Evolutionary conservation across 352 stramenopile genomes (phyloP).

Genomic region (Phytophthora cryptogea): DNA sequence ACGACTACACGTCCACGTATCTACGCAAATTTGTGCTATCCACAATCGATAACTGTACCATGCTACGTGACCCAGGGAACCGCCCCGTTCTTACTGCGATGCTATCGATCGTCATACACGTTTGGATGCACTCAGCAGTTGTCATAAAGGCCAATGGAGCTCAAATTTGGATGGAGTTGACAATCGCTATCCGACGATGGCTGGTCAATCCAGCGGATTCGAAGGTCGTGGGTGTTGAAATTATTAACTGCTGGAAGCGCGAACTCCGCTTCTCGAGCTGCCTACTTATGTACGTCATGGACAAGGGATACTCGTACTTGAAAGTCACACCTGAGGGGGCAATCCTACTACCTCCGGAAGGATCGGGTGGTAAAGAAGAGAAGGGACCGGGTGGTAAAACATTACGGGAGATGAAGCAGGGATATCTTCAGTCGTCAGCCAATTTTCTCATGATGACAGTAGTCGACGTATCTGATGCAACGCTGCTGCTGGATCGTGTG

Average conservation of each 20-base stretch:
- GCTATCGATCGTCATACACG: slow-evolving; percentile 82
- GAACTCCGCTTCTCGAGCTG: slow-evolving; percentile 83
- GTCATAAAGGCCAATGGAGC: slow-evolving; percentile 55
- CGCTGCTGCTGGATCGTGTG: slow-evolving; percentile 77
- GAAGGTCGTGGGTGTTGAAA: slow-evolving; percentile 62
- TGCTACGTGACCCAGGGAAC: slow-evolving; percentile 73
- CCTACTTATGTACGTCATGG: slow-evolving; percentile 81
- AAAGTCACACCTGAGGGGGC: slow-evolving; percentile 71
- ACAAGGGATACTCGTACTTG: slow-evolving; percentile 70
- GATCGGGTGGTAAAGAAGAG: slow-evolving; percentile 27
- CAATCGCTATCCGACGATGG: slow-evolving; percentile 80
- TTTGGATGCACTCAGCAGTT: slow-evolving; percentile 85
- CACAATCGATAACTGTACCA: slow-evolving; percentile 78
- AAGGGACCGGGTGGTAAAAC: slow-evolving; percentile 38
- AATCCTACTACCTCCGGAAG: slow-evolving; percentile 51
- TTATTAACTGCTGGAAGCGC: slow-evolving; percentile 87
- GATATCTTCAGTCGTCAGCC: slow-evolving; percentile 72
- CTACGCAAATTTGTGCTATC: slow-evolving; percentile 88
- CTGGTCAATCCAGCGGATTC: slow-evolving; percentile 64
- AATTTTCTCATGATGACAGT: slow-evolving; percentile 75
- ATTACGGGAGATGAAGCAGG: slow-evolving; percentile 63
- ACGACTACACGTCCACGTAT: slow-evolving; percentile 87
- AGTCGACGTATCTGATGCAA: slow-evolving; percentile 60
- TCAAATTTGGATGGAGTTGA: slow-evolving; percentile 84
- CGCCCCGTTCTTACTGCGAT: slow-evolving; percentile 69